Evolutionary conservation across 108 stramenopile species (phyloP), one percentile per base, ranked within the genome.

Genomic region (Stephanodiscus minutulus): DNA sequence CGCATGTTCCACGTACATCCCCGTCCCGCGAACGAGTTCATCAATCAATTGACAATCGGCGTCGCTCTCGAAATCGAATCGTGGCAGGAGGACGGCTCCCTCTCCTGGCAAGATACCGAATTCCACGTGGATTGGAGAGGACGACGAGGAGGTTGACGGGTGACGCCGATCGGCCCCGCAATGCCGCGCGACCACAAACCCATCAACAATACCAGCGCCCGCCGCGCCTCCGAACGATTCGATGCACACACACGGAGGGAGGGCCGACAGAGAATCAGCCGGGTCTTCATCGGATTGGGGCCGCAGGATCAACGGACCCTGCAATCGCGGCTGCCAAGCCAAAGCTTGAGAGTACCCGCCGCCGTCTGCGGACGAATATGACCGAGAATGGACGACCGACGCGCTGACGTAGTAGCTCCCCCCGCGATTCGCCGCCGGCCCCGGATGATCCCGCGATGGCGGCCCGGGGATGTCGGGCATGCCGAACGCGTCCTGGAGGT

Each of bases 1-100:
- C 22, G 61, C 79, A 25, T 67, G 72, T 47, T 89, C 83, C 11
- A 90, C 73, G 24, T 75, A 64, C 27, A 75, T 65, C 7, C 85
- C 86, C 43, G 77, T 64, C 13, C 73, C 68, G n/a, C 58, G 28
- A 11, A 90, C 61, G 25, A 75, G 54, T 28, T 83, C 81, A 66
- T 90, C 86, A 29, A 92, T 57, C 20, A 66, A 60, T n/a, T 65
- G 59, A n/a, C 64, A 53, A 81, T 89, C 89, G 20, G 66, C 66
- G 25, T 52, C 54, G 43, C 70, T 73, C 70, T 93, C 92, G 37
- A 84, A 85, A 2, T 68, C 60, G 60, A 93, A 93, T 59, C 89
- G 71, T 11, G 92, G 89, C 22, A 93, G 53, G 8, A 89, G 15
- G 20, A 62, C 66, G 11, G 73, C 29, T 44, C 73, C 77, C 41